Evolutionary conservation across 2,329 filamentous ascomycete species (phyloP), one percentile per base, ranked within the genome.

Genomic region (Dactylellina parvicollis): DNA sequence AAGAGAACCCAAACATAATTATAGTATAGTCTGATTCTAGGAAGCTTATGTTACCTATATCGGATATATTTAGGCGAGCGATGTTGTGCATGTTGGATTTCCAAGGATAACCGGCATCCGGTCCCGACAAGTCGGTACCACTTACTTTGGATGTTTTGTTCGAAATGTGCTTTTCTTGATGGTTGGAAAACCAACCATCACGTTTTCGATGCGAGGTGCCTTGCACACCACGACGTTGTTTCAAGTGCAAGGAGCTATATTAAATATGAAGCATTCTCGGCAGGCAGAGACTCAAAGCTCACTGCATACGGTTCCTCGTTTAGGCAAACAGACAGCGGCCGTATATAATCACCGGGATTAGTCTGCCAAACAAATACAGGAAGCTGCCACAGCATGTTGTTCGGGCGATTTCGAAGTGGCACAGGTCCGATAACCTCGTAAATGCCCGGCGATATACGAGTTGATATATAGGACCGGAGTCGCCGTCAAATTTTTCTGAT

Each of bases 61-160:
- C 32, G 50, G 52, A 42, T 14, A 2, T 22, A 16, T 9, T 26
- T 42, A 38, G 34, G 34, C 34, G 22, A 55, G 32, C 22, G 50
- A 67, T 67, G 62, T 67, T 49, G 62, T 67, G 62, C 62, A 67
- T 57, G 50, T 30, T 26, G 4, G 34, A 26, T 22, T 28, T 47
- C 38, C 61, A 59, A 34, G 52, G 34, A 28, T 54, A 56, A 42
- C 52, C 52, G 52, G 34, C 34, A 36, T n/a, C 34, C 46, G 46
- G 24, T 28, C 20, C 54, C 54, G 44, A 32, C 32, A 56, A 16
- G 42, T 46, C 20, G 44, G 52, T 57, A 59, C 26, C 12, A 47
- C 32, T 42, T 59, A 14, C 44, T 52, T 42, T 20, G 9, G 49
- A 18, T 2, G 28, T 36, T 7, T 30, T 8, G 12, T 34, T 47